Conservation (phyloP, 2,329 filamentous ascomycete species). For the Penicillium sp. region DNA sequence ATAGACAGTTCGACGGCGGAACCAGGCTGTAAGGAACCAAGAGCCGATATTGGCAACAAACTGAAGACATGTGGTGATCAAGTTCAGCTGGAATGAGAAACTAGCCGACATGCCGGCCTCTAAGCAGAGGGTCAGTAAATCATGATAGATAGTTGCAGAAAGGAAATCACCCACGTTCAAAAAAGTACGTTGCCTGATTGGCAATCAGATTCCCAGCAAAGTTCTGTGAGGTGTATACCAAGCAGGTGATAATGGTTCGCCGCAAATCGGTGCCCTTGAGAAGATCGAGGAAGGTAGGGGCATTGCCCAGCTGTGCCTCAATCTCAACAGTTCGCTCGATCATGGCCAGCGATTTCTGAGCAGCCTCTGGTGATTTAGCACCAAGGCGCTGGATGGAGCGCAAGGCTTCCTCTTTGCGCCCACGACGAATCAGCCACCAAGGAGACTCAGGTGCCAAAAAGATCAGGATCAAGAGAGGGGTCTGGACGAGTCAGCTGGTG, state of each 20-base stretch:
- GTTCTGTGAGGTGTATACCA: constrained; percentile 40
- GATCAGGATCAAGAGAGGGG: constrained; percentile 27
- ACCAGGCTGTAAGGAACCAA: constrained; percentile 38
- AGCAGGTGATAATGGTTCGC: constrained; percentile 33
- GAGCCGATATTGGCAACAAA: constrained; percentile 39
- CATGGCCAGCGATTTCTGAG: constrained; percentile 29
- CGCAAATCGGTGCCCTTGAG: constrained; percentile 34
- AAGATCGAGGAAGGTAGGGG: constrained; percentile 31
- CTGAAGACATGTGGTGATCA: constrained; percentile 31
- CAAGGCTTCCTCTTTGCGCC: constrained; percentile 25
- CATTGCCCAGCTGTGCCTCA: constrained; percentile 26
- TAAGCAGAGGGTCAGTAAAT: constrained; percentile 14
- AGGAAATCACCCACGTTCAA: constrained; percentile 35
- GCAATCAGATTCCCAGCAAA: constrained; percentile 62
- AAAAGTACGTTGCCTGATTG: constrained; percentile 63
- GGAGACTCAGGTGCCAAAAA: constrained; percentile 31
- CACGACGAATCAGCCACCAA: constrained; percentile 30
- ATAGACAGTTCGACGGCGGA: constrained; percentile 44
- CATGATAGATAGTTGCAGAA: neutral
- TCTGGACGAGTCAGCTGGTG: constrained; percentile 18
- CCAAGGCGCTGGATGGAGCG: constrained; percentile 28
- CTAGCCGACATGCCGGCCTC: constrained; percentile 30
- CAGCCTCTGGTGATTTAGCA: constrained; percentile 11
- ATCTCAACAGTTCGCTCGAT: constrained; percentile 36
- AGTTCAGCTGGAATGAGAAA: constrained; percentile 30